These are phyloP conservation scores for Hymenoscyphus fructigenus DNA, from an alignment of 2,329 filamentous ascomycete genomes.

Conservation along the genomic window DNA sequence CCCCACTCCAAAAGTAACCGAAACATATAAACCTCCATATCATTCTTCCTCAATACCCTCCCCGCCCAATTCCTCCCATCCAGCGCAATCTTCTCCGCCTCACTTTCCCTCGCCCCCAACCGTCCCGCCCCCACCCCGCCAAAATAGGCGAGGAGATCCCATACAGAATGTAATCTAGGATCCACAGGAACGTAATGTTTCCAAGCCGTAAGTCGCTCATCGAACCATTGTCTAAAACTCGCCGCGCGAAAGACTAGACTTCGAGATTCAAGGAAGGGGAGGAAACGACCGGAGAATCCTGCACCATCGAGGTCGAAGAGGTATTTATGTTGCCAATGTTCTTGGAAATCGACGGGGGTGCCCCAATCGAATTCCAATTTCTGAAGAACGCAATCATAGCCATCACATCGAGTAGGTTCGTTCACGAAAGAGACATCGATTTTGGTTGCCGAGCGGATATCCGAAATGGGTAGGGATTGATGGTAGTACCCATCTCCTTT, in stretches of 20 bases:
- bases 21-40: slow-evolving; percentile 60
- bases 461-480: slow-evolving; percentile 44
- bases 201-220: slow-evolving; percentile 60
- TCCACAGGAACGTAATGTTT: slow-evolving; percentile 64
- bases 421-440: slow-evolving; percentile 42
- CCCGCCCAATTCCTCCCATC: slow-evolving; percentile 55
- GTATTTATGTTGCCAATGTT: slow-evolving; percentile 49
- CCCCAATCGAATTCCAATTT: slow-evolving; percentile 32
- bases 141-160: slow-evolving; percentile 34
- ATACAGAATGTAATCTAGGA: slow-evolving; percentile 35
- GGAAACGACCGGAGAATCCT: slow-evolving; percentile 49
- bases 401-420: slow-evolving; percentile 38
- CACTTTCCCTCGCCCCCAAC: slow-evolving; percentile 21
- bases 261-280: slow-evolving; percentile 50
- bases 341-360: slow-evolving; percentile 35
- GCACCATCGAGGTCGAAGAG: slow-evolving; percentile 60
- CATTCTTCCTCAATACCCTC: slow-evolving; percentile 53
- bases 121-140: slow-evolving; percentile 20
- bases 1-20: slow-evolving; percentile 52
- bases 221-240: slow-evolving; percentile 65
- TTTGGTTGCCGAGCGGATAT: slow-evolving; percentile 29
- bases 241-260: slow-evolving; percentile 59
- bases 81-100: slow-evolving; percentile 51
- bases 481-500: slow-evolving; percentile 41
- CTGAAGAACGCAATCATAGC: slow-evolving; percentile 37